Evolutionary conservation across 2,329 filamentous ascomycete species (phyloP).

Genomic region (Colletotrichum sublineola): DNA sequence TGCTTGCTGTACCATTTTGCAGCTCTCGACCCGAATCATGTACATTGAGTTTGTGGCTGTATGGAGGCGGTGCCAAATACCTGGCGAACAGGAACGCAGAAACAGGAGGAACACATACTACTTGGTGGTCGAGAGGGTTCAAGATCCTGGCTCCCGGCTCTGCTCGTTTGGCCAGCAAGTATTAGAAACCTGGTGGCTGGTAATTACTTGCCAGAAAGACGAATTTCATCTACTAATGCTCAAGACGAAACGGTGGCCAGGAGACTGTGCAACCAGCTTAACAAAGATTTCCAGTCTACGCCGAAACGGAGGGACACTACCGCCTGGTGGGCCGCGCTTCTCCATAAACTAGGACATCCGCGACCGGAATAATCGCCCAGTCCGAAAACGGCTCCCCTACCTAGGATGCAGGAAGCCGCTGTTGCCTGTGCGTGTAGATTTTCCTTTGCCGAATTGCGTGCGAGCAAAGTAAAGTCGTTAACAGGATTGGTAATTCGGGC

Average conservation of each 20-base stretch:
- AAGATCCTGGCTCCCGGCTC: background rate
- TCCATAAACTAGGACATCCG: background rate
- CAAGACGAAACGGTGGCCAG: background rate
- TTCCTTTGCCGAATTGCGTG: background rate
- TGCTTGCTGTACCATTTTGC: no score
- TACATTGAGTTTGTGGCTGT: background rate
- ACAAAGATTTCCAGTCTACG: background rate
- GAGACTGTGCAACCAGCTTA: background rate
- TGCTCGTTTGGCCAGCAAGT: background rate
- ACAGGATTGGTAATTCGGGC: slow-evolving; percentile 38
- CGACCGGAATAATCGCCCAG: background rate
- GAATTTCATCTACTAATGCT: background rate
- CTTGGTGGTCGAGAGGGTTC: background rate
- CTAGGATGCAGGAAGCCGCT: background rate
- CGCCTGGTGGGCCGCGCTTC: slow-evolving; percentile 6
- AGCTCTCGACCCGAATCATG: background rate
- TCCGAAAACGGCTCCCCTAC: background rate
- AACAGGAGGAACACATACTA: background rate
- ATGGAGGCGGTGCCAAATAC: background rate
- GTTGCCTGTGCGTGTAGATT: no score
- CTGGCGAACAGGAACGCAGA: background rate
- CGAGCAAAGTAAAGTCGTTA: background rate
- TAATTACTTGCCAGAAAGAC: background rate
- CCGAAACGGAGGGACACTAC: slow-evolving; percentile 16
- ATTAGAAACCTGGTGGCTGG: background rate